phyloP scores from a whole-genome alignment of 2,329 filamentous ascomycete species.

The Phoma sp. region DNA sequence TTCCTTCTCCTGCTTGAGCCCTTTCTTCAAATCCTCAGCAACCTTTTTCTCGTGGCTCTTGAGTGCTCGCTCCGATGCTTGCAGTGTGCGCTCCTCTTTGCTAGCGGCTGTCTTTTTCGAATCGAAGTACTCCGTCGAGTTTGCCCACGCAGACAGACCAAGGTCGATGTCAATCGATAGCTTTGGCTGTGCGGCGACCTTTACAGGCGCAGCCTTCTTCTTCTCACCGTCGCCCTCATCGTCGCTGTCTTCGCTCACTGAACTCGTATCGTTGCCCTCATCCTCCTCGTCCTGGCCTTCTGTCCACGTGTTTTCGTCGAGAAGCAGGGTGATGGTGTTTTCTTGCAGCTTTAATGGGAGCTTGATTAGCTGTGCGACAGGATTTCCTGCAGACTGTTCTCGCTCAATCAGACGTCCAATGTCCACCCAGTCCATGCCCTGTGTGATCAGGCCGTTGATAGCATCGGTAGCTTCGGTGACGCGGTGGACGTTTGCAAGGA shows the following conservation, averaged over 20 bases:
- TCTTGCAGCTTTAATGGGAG: constrained; percentile 89
- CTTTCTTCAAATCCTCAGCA: constrained; percentile 81
- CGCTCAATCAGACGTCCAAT: constrained; percentile 87
- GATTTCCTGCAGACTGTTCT: constrained; percentile 81
- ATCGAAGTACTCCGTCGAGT: constrained; percentile 90
- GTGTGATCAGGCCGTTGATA: constrained; percentile 86
- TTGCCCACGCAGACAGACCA: constrained; percentile 81
- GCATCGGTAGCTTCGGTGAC: constrained; percentile 94
- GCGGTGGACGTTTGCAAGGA: constrained; percentile 87
- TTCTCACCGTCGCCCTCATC: constrained; percentile 59
- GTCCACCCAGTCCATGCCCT: constrained; percentile 98
- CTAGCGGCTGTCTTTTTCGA: constrained; percentile 83
- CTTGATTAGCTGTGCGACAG: constrained; percentile 86
- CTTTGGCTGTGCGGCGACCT: constrained; percentile 49
- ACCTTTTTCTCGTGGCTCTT: constrained; percentile 94
- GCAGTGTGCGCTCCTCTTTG: constrained; percentile 86
- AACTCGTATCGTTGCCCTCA: constrained; percentile 66
- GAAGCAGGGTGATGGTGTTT: constrained; percentile 81
- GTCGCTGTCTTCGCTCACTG: constrained; percentile 70
- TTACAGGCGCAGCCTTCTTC: constrained; percentile 56
- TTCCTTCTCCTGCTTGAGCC: constrained; percentile 89
- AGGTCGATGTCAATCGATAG: constrained; percentile 87
- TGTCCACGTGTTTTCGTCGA: constrained; percentile 74
- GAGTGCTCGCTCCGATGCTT: constrained; percentile 81
- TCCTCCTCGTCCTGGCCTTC: constrained; percentile 67